Evolutionary conservation across 208 protist genomes (phyloP).

Genomic region (Trypanosoma caninum): DNA sequence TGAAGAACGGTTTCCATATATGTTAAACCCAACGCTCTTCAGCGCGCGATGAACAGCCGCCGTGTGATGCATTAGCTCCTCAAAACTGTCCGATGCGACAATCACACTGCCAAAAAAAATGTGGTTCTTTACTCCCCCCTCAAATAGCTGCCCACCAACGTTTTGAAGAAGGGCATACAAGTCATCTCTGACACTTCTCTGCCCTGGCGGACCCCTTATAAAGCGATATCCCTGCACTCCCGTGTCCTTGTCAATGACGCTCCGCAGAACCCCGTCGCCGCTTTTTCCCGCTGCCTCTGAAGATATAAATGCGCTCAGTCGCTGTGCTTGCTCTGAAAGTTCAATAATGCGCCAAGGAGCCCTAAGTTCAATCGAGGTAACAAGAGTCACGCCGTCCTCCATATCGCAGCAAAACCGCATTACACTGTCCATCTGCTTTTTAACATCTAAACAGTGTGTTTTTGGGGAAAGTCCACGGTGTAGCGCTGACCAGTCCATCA

Average conservation of each 20-base stretch:
- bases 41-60: conserved; percentile 54
- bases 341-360: conserved; percentile 48
- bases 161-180: conserved; percentile 33
- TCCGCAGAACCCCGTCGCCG: background rate
- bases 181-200: conserved; percentile 43
- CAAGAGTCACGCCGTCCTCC: conserved; percentile 8
- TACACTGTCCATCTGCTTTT: background rate
- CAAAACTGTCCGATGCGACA: conserved; percentile 42
- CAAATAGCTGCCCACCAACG: conserved; percentile 34
- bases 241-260: background rate
- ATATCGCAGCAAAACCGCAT: conserved; percentile 4
- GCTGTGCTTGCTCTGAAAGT: conserved; percentile 46
- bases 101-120: conserved; percentile 52
- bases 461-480: conserved; percentile 34
- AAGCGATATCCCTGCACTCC: conserved; percentile 34
- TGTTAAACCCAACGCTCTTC: conserved; percentile 36
- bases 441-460: background rate
- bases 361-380: conserved; percentile 45
- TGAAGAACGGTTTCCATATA: conserved; percentile 43
- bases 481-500: conserved; percentile 58
- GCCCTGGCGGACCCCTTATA: conserved; percentile 43
- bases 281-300: background rate
- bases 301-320: conserved; percentile 38
- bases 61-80: conserved; percentile 46
- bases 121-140: conserved; percentile 27